These are phyloP conservation scores for Blastobotrys terrestris DNA, from an alignment of 805 yeast genomes.

Conservation along the genomic window DNA sequence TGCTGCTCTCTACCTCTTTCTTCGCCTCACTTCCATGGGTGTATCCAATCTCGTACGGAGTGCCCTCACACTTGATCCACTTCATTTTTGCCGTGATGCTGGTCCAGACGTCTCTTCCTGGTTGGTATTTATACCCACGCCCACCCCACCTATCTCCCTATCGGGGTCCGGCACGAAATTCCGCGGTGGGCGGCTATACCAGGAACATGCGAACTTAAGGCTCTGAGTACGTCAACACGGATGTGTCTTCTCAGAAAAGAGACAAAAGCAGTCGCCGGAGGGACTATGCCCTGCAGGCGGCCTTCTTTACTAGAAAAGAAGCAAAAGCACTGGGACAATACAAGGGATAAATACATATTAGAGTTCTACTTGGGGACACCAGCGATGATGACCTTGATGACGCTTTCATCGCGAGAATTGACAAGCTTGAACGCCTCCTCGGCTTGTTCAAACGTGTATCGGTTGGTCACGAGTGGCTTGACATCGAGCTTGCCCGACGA, in stretches of 20 bases:
- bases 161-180: not conserved
- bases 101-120: too few relatives aligned
- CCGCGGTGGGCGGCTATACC: too few relatives aligned
- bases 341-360: not conserved
- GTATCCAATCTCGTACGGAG: constrained; percentile 27
- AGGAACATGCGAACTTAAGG: too few relatives aligned
- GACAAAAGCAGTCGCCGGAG: too few relatives aligned
- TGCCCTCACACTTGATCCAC: constrained; percentile 11
- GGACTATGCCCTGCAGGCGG: not conserved
- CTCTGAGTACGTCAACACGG: too few relatives aligned
- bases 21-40: constrained; percentile 34
- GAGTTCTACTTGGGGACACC: not conserved
- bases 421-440: constrained; percentile 58
- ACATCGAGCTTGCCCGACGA: constrained; percentile 59
- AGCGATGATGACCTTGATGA: not conserved
- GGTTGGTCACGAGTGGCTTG: constrained; percentile 64
- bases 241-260: too few relatives aligned
- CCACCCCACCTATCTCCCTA: not conserved
- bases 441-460: constrained; percentile 66
- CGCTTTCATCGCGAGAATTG: not conserved
- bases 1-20: constrained; percentile 26
- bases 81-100: constrained; percentile 13
- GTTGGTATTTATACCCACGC: not conserved
- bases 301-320: too few relatives aligned
- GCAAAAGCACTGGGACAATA: too few relatives aligned